Base-by-base conservation (phyloP, 805 yeast species). In the Candida maesae region DNA sequence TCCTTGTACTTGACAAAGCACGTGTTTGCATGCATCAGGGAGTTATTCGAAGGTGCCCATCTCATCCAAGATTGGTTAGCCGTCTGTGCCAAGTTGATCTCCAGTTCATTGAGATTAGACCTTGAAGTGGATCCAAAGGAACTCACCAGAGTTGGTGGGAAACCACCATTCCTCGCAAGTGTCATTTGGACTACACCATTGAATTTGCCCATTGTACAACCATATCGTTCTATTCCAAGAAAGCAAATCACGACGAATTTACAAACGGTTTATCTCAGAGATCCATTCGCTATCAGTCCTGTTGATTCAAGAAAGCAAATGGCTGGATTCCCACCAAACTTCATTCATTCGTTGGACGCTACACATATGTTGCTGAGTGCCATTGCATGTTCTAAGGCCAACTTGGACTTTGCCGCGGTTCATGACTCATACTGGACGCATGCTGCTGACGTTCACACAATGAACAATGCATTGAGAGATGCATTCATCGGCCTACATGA, bases 391-490 rank as follows among this genome's bases (percentile, higher is more conserved):
- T 78, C 83, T 5, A 72, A 79, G 31, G 58, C 59, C 2, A 78
- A 76, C 0, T 63, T 93, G 36, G 69, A 79, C 11, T 91, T 93
- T 71, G 96, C 98, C 0, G 80, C 98, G 1, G 99, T 91, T 18
- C 99, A 91, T 63, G 99, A 91, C 61, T 91, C 98, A 1, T 91
- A 86, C 61, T 91, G 99, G 99, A 89, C 98, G 0, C 98, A 93
- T 60, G 97, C 99, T 2, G 67, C 78, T 36, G 91, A 86, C 59
- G 79, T 91, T 31, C 81, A 80, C 45, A 58, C 56, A 3, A 81
- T 91, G 93, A 87, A 81, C 61, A 55, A 53, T 12, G 66, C 75
- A 33, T 67, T 93, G 49, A 75, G 99, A 57, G 81, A 84, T 27
- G 81, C 85, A 44, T 91, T 91, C 60, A 82, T 93, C 46, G 66